Conservation (phyloP, 2,329 filamentous ascomycete genomes). For the Fusarium begoniae region DNA sequence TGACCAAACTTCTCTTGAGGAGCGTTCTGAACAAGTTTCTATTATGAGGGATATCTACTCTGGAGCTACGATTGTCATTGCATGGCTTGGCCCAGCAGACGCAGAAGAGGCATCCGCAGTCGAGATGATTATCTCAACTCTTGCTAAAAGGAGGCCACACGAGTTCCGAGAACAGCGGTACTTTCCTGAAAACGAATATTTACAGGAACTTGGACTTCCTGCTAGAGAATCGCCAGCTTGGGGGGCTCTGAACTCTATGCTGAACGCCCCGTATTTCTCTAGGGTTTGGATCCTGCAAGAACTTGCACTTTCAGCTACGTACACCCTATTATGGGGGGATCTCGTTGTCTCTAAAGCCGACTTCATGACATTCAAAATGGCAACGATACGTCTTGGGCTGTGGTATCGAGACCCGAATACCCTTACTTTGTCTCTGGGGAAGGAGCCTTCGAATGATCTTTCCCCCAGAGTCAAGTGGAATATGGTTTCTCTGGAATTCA, state of each 20-base stretch:
- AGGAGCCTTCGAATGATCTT: rapidly evolving
- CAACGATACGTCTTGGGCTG: rapidly evolving
- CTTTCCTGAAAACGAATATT: neutral
- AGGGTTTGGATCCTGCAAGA: neutral
- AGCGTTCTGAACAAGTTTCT: neutral
- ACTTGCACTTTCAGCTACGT: rapidly evolving
- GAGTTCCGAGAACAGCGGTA: neutral
- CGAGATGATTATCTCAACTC: neutral
- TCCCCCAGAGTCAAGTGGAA: rapidly evolving
- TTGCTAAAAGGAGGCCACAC: neutral
- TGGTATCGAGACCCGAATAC: too few relatives aligned
- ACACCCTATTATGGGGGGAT: rapidly evolving
- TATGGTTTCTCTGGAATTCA: rapidly evolving
- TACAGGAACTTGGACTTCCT: neutral
- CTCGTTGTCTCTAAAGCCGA: rapidly evolving
- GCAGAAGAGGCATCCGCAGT: neutral
- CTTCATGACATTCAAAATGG: rapidly evolving
- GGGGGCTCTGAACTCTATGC: neutral
- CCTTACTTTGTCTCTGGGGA: too few relatives aligned
- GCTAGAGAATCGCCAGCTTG: rapidly evolving
- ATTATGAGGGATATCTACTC: neutral
- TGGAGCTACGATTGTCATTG: neutral
- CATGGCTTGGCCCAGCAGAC: neutral
- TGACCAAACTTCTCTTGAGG: rapidly evolving
- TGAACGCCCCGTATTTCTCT: rapidly evolving